phyloP scores from a whole-genome alignment of 1,139 yeast species.

The Blastobotrys elegans region DNA sequence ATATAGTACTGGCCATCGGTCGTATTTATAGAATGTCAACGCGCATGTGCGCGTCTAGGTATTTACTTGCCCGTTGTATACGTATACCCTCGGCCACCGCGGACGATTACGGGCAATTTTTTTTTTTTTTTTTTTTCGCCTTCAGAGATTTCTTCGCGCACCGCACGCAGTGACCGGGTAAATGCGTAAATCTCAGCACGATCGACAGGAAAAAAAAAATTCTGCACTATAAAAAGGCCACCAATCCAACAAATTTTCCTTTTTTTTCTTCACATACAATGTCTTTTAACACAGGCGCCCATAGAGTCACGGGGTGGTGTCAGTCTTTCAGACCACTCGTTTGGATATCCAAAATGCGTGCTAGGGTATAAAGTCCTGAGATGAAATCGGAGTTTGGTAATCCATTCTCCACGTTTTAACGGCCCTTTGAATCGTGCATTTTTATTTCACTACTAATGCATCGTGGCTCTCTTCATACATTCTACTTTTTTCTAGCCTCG shows the following conservation, averaged over 20 bases:
- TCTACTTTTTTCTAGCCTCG: neutral
- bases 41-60: too few species aligned
- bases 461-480: slow-evolving; percentile 29
- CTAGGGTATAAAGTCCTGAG: slow-evolving; percentile 14
- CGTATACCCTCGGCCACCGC: too few species aligned
- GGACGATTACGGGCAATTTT: too few species aligned
- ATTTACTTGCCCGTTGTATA: too few species aligned
- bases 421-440: slow-evolving; percentile 25
- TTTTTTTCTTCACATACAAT: slow-evolving; percentile 10
- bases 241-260: neutral
- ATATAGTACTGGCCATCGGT: too few species aligned
- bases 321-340: slow-evolving; percentile 11
- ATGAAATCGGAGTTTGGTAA: neutral
- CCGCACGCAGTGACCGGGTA: neutral
- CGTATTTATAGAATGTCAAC: too few species aligned
- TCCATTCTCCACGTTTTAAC: slow-evolving; percentile 20
- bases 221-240: slow-evolving; percentile 1
- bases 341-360: slow-evolving; percentile 13
- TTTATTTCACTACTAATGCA: slow-evolving; percentile 14
- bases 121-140: too few species aligned
- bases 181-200: slow-evolving; percentile 4
- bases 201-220: neutral
- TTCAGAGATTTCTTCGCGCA: too few species aligned
- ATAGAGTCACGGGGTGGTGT: slow-evolving; percentile 15
- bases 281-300: slow-evolving; percentile 16